Evolutionary conservation across 2,329 filamentous ascomycete species (phyloP).

Genomic region (Coniella vitis): DNA sequence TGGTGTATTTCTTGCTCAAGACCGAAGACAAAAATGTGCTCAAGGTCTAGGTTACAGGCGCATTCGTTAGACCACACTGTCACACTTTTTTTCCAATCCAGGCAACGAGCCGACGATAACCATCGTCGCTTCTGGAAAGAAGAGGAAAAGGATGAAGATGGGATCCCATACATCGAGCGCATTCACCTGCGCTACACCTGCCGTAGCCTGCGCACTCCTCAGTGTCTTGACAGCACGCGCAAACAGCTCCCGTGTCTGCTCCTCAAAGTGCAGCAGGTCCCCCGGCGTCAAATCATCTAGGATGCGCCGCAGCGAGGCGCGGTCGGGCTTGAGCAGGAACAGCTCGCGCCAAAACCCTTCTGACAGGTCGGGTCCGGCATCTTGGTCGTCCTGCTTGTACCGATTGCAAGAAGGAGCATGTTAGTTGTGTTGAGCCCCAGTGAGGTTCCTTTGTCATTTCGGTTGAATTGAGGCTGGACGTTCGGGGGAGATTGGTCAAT

Average conservation of each 20-base stretch:
- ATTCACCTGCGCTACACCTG: slow-evolving; percentile 60
- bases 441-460: too few species aligned
- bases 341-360: slow-evolving; percentile 97
- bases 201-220: slow-evolving; percentile 38
- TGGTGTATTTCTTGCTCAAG: slow-evolving; percentile 84
- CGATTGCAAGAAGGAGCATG: too few species aligned
- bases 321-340: slow-evolving; percentile 81
- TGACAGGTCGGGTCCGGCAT: slow-evolving; percentile 63
- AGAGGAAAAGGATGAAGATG: too few species aligned
- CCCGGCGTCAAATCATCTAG: slow-evolving; percentile 66
- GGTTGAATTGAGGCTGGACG: too few species aligned
- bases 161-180: slow-evolving; percentile 65
- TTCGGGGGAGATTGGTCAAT: slow-evolving; percentile 5
- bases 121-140: too few species aligned
- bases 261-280: slow-evolving; percentile 69
- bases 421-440: too few species aligned
- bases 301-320: slow-evolving; percentile 57
- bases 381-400: slow-evolving; percentile 15
- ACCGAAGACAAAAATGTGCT: slow-evolving; percentile 79
- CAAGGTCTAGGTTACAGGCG: slow-evolving; percentile 62
- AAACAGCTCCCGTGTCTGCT: slow-evolving; percentile 75
- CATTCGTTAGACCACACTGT: too few species aligned
- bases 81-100: too few species aligned
- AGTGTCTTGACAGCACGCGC: slow-evolving; percentile 62
- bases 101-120: too few species aligned